phyloP scores from a whole-genome alignment of 2,329 filamentous ascomycete genomes.

The Fusarium sp. region DNA sequence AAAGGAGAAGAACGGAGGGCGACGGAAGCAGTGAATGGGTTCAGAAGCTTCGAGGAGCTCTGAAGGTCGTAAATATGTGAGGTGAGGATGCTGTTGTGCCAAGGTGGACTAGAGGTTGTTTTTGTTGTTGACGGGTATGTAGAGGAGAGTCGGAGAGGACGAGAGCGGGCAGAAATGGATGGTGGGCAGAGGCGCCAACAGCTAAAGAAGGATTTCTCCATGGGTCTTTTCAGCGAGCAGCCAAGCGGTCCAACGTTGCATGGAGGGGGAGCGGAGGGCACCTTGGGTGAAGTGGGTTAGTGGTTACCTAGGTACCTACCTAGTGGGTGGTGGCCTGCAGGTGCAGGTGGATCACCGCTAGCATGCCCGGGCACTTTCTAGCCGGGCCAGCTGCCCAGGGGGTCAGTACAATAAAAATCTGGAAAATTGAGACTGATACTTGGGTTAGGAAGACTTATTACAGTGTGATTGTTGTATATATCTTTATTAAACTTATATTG shows the following conservation, averaged over 20 bases:
- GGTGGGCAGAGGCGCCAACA: slow-evolving; percentile 43
- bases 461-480: too few relatives aligned
- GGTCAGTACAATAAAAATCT: too few relatives aligned
- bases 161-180: slow-evolving; percentile 21
- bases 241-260: slow-evolving; percentile 47
- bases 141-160: slow-evolving; percentile 23
- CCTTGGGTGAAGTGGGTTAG: slow-evolving; percentile 34
- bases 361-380: slow-evolving; percentile 33
- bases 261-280: slow-evolving; percentile 30
- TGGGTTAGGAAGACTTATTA: too few relatives aligned
- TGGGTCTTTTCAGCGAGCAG: slow-evolving; percentile 19
- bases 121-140: slow-evolving; percentile 24
- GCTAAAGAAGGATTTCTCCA: slow-evolving; percentile 41
- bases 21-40: slow-evolving; percentile 17
- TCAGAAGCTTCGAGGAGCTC: slow-evolving; percentile 1
- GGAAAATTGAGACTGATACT: too few relatives aligned
- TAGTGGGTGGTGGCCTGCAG: slow-evolving; percentile 45
- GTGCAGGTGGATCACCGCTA: slow-evolving; percentile 47
- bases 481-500: too few relatives aligned
- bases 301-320: slow-evolving; percentile 42
- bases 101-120: slow-evolving; percentile 10
- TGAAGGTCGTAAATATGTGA: slow-evolving; percentile 8
- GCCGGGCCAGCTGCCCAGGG: slow-evolving; percentile 6
- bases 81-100: slow-evolving; percentile 2
- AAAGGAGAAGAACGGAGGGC: slow-evolving; percentile 18